Conservation (phyloP, 164 flowering plant species). For the Vitis labrusca region DNA sequence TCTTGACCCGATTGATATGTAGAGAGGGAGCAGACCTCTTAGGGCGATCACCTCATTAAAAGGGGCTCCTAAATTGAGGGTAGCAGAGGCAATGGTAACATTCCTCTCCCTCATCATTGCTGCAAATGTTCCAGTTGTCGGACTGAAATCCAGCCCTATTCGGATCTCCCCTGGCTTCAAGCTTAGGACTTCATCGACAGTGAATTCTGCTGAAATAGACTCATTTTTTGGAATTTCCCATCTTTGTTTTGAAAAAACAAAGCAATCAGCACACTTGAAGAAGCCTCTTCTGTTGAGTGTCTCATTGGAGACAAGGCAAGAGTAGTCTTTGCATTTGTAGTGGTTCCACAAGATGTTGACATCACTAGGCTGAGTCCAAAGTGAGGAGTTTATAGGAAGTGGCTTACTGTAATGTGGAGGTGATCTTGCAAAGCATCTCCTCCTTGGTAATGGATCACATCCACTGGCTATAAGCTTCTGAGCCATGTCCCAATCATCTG, state of each 20-base stretch:
- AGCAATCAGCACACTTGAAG: constrained; percentile 44
- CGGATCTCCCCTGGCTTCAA: constrained; percentile 41
- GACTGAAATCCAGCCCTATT: constrained; percentile 43
- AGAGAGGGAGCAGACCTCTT: constrained; percentile 42
- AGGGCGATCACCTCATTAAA: constrained; percentile 42
- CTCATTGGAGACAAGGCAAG: constrained; percentile 32
- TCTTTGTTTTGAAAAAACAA: constrained; percentile 24
- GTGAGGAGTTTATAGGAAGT: constrained; percentile 26
- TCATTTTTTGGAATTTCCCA: constrained; percentile 29
- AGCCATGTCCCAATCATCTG: constrained; percentile 40
- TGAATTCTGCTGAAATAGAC: constrained; percentile 31
- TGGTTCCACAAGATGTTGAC: constrained; percentile 32
- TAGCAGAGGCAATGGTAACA: constrained; percentile 38
- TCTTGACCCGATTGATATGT: constrained; percentile 34
- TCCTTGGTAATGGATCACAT: constrained; percentile 42
- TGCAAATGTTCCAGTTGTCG: constrained; percentile 44
- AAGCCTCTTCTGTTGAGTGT: constrained; percentile 31
- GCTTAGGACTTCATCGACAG: constrained; percentile 34
- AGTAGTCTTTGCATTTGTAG: constrained; percentile 39
- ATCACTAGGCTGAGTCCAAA: constrained; percentile 36
- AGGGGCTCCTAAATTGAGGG: constrained; percentile 44
- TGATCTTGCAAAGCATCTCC: constrained; percentile 44
- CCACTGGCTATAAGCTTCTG: constrained; percentile 37
- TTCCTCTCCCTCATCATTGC: constrained; percentile 43
- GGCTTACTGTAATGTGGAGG: constrained; percentile 32